Conservation (phyloP, 768 basidiomycete genomes). For the Gymnopilus junonius region DNA sequence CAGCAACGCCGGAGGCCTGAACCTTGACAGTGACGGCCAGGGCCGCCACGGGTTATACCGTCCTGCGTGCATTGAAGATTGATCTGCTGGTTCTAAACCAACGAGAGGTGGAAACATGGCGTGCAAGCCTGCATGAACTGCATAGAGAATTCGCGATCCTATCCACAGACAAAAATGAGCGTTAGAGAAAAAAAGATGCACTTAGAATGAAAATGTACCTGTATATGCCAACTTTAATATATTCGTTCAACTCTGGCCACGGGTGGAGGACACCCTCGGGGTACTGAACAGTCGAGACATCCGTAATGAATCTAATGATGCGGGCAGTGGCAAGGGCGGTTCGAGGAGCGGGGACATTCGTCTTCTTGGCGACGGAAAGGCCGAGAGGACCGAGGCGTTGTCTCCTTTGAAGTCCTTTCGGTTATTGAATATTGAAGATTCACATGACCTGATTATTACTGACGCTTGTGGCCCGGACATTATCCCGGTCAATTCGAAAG, state of each 20-base stretch:
- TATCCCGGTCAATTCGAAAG: slow-evolving; percentile 11
- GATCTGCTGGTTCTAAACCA: too few species aligned
- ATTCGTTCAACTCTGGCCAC: slow-evolving; percentile 79
- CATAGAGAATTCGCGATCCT: slow-evolving; percentile 95
- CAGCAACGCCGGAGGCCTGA: slow-evolving; percentile 44
- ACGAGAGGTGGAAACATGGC: slow-evolving; percentile 86
- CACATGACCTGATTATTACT: too few species aligned
- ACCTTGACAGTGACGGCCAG: slow-evolving; percentile 59
- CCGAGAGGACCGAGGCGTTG: too few species aligned
- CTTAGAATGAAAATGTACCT: slow-evolving; percentile 47
- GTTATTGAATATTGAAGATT: too few species aligned
- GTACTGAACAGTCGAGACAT: slow-evolving; percentile 72
- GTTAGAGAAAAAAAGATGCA: background rate
- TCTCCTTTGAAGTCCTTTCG: too few species aligned
- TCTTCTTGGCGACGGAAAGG: slow-evolving; percentile 48
- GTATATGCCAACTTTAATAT: slow-evolving; percentile 94
- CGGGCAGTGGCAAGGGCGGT: slow-evolving; percentile 80
- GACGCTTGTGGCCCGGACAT: slow-evolving; percentile 9
- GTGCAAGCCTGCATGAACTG: slow-evolving; percentile 95
- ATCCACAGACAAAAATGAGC: slow-evolving; percentile 54
- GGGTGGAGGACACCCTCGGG: slow-evolving; percentile 90
- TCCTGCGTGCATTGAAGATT: too few species aligned
- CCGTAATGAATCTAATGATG: slow-evolving; percentile 84
- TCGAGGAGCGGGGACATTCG: slow-evolving; percentile 46
- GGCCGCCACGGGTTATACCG: too few species aligned